Conservation (phyloP, 495 filamentous ascomycete genomes). For the Podospora bellae-mahoneyi region DNA sequence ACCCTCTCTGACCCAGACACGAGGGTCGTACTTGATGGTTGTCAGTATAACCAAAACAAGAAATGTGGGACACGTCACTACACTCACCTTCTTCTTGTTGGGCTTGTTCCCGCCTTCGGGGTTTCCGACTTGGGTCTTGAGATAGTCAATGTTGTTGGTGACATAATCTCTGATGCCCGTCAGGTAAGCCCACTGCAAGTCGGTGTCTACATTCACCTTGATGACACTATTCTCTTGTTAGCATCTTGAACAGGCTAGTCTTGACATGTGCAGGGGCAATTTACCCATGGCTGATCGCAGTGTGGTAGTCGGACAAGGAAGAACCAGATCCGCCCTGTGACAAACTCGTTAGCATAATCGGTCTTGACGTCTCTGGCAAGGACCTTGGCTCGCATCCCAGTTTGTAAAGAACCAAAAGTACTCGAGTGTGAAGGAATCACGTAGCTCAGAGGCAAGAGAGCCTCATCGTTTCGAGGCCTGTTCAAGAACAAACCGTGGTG, state of each 20-base stretch:
- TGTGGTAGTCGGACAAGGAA: slow-evolving; percentile 78
- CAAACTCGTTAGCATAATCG: too few relatives aligned
- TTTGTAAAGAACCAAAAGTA: too few relatives aligned
- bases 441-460: too few relatives aligned
- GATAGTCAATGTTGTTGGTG: slow-evolving; percentile 90
- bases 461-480: too few relatives aligned
- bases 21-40: slow-evolving; percentile 60
- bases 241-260: neutral
- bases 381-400: too few relatives aligned
- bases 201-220: slow-evolving; percentile 94
- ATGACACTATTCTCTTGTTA: slow-evolving; percentile 68
- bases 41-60: slow-evolving; percentile 33
- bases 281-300: slow-evolving; percentile 63
- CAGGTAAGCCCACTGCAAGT: slow-evolving; percentile 83
- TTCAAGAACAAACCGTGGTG: too few relatives aligned
- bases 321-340: slow-evolving; percentile 75
- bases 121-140: slow-evolving; percentile 82
- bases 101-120: slow-evolving; percentile 94
- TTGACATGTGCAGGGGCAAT: neutral
- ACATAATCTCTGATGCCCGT: slow-evolving; percentile 65
- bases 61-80: neutral
- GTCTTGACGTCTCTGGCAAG: too few relatives aligned
- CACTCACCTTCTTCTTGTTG: slow-evolving; percentile 71
- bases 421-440: too few relatives aligned
- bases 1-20: slow-evolving; percentile 12